Conservation (phyloP, 305 asterid genomes). For the Rubia balearica region DNA sequence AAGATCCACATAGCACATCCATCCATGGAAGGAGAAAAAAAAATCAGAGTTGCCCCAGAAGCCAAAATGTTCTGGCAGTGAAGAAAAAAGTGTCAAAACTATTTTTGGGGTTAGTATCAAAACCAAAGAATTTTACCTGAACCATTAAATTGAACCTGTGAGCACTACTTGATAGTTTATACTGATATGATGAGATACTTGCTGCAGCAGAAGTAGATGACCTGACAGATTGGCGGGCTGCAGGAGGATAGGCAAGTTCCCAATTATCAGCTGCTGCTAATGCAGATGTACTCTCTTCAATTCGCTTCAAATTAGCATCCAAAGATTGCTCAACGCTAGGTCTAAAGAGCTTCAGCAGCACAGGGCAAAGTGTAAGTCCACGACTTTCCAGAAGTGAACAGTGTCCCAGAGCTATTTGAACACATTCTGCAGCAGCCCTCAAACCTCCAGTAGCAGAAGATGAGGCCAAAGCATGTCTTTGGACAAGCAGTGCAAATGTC, state of each 20-base stretch:
- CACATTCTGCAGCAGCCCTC: slow-evolving; percentile 99
- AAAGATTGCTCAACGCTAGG: slow-evolving; percentile 97
- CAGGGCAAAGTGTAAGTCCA: slow-evolving; percentile 93
- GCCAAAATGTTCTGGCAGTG: not conserved
- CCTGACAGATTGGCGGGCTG: slow-evolving; percentile 64
- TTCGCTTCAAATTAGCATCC: slow-evolving; percentile 94
- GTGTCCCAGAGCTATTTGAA: slow-evolving; percentile 95
- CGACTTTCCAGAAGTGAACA: slow-evolving; percentile 90
- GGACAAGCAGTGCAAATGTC: slow-evolving; percentile 77
- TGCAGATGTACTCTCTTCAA: slow-evolving; percentile 96
- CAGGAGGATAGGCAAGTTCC: slow-evolving; percentile 82
- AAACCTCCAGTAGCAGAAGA: slow-evolving; percentile 99
- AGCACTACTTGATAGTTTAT: slow-evolving; percentile 92
- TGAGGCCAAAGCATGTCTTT: slow-evolving; percentile 92
- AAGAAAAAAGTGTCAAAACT: not conserved
- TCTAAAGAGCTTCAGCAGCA: slow-evolving; percentile 83
- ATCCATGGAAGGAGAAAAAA: not conserved
- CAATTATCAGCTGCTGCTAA: slow-evolving; percentile 97
- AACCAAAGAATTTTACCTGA: slow-evolving; percentile 48
- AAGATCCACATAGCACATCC: not conserved
- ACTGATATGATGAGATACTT: slow-evolving; percentile 46
- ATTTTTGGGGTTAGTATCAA: not conserved
- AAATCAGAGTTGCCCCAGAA: not conserved
- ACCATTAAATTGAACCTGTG: slow-evolving; percentile 91
- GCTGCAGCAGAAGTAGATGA: slow-evolving; percentile 38